Evolutionary conservation across 192 early-diverging fungal species (phyloP), one percentile per base, ranked within the genome.

Genomic region (Entrophospora sp.): DNA sequence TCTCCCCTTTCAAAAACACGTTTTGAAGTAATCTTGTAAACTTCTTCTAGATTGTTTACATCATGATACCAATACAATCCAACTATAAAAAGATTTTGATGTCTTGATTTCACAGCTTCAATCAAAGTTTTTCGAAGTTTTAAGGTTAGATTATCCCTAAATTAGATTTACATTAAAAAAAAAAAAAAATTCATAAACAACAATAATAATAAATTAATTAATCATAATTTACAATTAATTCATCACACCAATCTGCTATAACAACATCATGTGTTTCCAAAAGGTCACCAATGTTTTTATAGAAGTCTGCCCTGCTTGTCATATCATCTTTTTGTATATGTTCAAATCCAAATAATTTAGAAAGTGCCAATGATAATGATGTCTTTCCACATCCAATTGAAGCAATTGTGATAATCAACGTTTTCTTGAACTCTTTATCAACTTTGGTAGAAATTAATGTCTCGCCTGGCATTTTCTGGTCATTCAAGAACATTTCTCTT

Each of bases 301-400:
- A 69, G 69, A 94, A 96, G 20, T 69, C 67, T 13, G 69, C 85
- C 75, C 90, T 91, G 34, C 48, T 45, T 14, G 71, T 75, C 8
- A 90, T 81, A 67, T 92, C 78, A 77, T 96, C 94, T 73, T 85
- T 92, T 71, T 93, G 91, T 24, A 93, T 74, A 68, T 92, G 89
- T n/a, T 73, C 83, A 71, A 89, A 81, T 2, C 78, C 79, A 69
- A 86, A 86, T 45, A 89, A 64, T 64, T 74, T 71, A 1, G 77
- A 58, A 6, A 89, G 71, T 1, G 81, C 81, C 49, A 81, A 45
- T 24, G 77, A 4, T 78, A 69, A 55, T 49, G 25, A 13, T 20
- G 3, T 40, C 49, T 87, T 91, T 44, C 94, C 94, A 51, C 81
- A 89, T 22, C 88, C 92, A 43, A 92, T 82, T 16, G 85, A 82